Percentiles rank a stretch among this genome's conserved stretches.
Conservation (phyloP, 2,329 filamentous ascomycete genomes). For the Aspergillus tanneri region DNA sequence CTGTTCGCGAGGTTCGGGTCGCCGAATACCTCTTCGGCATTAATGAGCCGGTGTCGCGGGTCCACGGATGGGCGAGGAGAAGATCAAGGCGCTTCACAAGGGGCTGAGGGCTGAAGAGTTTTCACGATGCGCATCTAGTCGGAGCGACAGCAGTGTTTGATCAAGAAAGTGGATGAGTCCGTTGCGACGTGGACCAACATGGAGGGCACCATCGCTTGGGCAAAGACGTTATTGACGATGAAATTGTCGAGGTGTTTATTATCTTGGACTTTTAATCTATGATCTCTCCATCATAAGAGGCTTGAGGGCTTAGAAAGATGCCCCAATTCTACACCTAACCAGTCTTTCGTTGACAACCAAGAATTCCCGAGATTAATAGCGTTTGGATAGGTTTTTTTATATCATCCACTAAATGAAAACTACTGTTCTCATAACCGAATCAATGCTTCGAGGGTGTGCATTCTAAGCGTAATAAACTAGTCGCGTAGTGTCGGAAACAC, state of each 20-base stretch:
- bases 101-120: neutral
- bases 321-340: constrained; percentile 7
- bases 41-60: constrained; percentile 9
- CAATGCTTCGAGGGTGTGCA: no score
- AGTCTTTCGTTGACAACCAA: constrained; percentile 2
- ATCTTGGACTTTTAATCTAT: constrained; percentile 12
- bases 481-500: no score
- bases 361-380: no score
- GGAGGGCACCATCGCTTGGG: constrained; percentile 5
- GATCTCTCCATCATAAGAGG: constrained; percentile 11
- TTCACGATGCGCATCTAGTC: neutral
- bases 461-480: no score
- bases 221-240: constrained; percentile 4
- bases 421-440: no score
- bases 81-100: constrained; percentile 5
- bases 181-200: constrained; percentile 8
- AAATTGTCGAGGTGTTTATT: constrained; percentile 13
- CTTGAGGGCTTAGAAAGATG: constrained; percentile 11
- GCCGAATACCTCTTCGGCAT: constrained; percentile 13
- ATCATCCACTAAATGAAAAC: no score
- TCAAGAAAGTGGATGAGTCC: constrained; percentile 13
- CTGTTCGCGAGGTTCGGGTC: constrained; percentile 3
- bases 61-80: constrained; percentile 8
- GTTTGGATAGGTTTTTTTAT: no score
- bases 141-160: constrained; percentile 5